Conservation (phyloP, 2,329 filamentous ascomycete species). For the Helicocarpus griseus region DNA sequence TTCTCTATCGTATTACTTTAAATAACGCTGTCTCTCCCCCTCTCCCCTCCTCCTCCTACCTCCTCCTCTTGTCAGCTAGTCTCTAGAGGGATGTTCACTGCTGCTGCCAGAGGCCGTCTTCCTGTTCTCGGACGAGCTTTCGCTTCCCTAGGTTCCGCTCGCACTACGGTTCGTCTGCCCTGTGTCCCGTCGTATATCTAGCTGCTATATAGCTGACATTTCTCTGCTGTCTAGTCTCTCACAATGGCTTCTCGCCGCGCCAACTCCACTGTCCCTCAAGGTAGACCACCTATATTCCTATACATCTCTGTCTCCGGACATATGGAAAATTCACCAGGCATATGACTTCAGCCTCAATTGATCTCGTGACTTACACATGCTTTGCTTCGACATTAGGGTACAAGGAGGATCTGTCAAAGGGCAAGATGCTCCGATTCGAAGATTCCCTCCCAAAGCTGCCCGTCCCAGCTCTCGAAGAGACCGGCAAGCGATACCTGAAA, state of each 20-base stretch:
- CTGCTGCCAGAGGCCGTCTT: slow-evolving; percentile 34
- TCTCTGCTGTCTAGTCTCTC: neutral
- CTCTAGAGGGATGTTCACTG: slow-evolving; percentile 30
- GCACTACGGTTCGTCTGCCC: slow-evolving; percentile 23
- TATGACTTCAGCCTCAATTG: slow-evolving; percentile 8
- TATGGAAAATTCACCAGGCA: neutral
- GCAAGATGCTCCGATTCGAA: slow-evolving; percentile 57
- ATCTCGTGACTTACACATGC: slow-evolving; percentile 3
- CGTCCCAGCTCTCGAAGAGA: slow-evolving; percentile 56
- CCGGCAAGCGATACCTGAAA: slow-evolving; percentile 54
- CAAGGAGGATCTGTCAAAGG: slow-evolving; percentile 54
- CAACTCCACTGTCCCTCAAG: slow-evolving; percentile 36
- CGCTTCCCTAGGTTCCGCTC: slow-evolving; percentile 23
- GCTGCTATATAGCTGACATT: neutral
- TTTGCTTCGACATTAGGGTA: slow-evolving; percentile 40
- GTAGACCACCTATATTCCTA: slow-evolving; percentile 20
- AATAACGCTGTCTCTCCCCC: slow-evolving; percentile 9
- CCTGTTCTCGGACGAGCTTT: slow-evolving; percentile 31
- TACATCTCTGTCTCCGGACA: neutral
- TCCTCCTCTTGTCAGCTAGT: slow-evolving; percentile 1
- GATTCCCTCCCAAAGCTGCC: slow-evolving; percentile 54
- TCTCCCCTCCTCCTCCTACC: slow-evolving; percentile 3
- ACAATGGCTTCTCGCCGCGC: slow-evolving; percentile 29
- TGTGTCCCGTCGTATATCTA: neutral
- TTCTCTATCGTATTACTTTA: no score